Percentiles rank a stretch among this genome's conserved stretches.
Conservation (phyloP, 2,329 filamentous ascomycete genomes). For the Pleoardoris graminearum region DNA sequence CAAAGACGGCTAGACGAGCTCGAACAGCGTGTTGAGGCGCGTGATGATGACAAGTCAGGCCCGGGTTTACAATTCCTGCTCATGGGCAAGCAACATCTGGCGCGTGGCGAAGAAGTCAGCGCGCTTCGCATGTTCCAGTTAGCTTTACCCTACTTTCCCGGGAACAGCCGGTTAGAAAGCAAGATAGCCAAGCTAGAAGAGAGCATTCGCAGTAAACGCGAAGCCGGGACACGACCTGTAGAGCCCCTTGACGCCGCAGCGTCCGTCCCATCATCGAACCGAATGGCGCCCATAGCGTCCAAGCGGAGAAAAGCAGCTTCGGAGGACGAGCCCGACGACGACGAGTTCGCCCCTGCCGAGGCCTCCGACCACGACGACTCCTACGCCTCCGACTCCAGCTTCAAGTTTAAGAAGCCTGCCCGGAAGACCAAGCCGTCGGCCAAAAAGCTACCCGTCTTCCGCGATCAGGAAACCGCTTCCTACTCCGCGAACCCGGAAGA, state of each 20-base stretch:
- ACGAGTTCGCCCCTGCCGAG: slow-evolving; percentile 47
- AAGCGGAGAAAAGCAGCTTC: slow-evolving; percentile 25
- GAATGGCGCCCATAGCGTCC: slow-evolving; percentile 43
- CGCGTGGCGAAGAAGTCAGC: slow-evolving; percentile 74
- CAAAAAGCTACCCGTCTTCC: slow-evolving; percentile 45
- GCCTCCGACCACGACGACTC: slow-evolving; percentile 45
- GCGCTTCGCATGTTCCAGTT: slow-evolving; percentile 85
- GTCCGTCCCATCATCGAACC: slow-evolving; percentile 26
- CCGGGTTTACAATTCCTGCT: slow-evolving; percentile 84
- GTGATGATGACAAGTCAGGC: slow-evolving; percentile 71
- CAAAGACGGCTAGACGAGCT: slow-evolving; percentile 80
- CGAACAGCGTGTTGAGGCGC: slow-evolving; percentile 78
- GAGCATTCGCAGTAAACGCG: slow-evolving; percentile 50
- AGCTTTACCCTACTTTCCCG: slow-evolving; percentile 82
- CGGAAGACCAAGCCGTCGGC: slow-evolving; percentile 38
- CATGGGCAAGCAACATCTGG: slow-evolving; percentile 90
- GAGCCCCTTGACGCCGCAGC: not conserved
- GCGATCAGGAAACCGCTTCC: slow-evolving; percentile 27
- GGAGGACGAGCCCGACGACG: slow-evolving; percentile 42
- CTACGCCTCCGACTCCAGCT: slow-evolving; percentile 44
- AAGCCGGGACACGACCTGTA: slow-evolving; percentile 24
- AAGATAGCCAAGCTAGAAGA: slow-evolving; percentile 61
- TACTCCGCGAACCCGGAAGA: slow-evolving; percentile 17
- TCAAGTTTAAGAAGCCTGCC: slow-evolving; percentile 42
- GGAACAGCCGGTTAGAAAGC: slow-evolving; percentile 71